These are phyloP conservation scores for Dendrothele bispora DNA, from an alignment of 768 basidiomycete genomes.

Conservation along the genomic window DNA sequence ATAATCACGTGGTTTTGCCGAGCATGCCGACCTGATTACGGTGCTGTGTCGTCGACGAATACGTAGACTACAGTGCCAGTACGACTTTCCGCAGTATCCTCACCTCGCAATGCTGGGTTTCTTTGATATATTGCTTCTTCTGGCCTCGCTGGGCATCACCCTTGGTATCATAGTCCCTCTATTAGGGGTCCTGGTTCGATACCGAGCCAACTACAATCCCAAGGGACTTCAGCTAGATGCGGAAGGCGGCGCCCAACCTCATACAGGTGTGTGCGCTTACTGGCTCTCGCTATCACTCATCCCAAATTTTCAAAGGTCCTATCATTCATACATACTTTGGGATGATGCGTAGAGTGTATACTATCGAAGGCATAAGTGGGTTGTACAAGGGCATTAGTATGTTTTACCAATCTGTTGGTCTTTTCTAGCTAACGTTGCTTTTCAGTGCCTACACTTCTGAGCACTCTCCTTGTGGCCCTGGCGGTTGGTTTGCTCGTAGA, in stretches of 20 bases:
- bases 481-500: slow-evolving; percentile 61
- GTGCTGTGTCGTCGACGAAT: background rate
- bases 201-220: slow-evolving; percentile 85
- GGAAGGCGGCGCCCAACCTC: slow-evolving; percentile 73
- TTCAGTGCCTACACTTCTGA: slow-evolving; percentile 43
- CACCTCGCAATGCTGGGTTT: slow-evolving; percentile 29
- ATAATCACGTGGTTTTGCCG: too few species aligned
- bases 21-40: background rate
- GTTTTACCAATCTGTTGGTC: slow-evolving; percentile 13
- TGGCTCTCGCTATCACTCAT: background rate
- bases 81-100: background rate
- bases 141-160: slow-evolving; percentile 49
- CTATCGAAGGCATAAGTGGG: slow-evolving; percentile 74
- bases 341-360: slow-evolving; percentile 71
- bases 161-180: slow-evolving; percentile 62
- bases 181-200: slow-evolving; percentile 69
- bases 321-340: slow-evolving; percentile 73
- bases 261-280: slow-evolving; percentile 46
- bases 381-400: slow-evolving; percentile 78
- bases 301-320: slow-evolving; percentile 33
- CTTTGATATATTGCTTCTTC: slow-evolving; percentile 36
- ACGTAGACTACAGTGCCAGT: background rate
- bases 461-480: slow-evolving; percentile 55
- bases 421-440: background rate
- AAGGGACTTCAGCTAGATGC: slow-evolving; percentile 79